These are phyloP conservation scores for Antrodiella citrinella DNA, from an alignment of 768 basidiomycete genomes.

Conservation along the genomic window DNA sequence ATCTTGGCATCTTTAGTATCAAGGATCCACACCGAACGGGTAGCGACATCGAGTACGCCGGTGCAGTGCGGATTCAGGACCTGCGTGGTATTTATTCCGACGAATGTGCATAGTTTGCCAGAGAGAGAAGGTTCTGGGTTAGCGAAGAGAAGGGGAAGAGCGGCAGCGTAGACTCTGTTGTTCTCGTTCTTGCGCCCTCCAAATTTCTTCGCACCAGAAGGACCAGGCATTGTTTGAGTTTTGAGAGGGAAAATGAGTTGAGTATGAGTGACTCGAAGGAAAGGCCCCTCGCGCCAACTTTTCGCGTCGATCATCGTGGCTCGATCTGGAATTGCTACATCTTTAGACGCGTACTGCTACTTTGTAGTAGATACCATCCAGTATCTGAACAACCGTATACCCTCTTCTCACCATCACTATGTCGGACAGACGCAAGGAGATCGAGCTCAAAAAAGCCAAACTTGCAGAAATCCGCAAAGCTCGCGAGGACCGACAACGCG, in stretches of 20 bases:
- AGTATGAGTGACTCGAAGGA: too few relatives aligned
- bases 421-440: slow-evolving; percentile 61
- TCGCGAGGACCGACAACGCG: slow-evolving; percentile 60
- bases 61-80: slow-evolving; percentile 67
- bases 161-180: slow-evolving; percentile 59
- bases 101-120: slow-evolving; percentile 36
- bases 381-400: too few relatives aligned
- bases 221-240: too few relatives aligned
- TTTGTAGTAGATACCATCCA: too few relatives aligned
- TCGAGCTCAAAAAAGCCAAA: slow-evolving; percentile 85
- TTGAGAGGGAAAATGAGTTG: too few relatives aligned
- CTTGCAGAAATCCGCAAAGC: slow-evolving; percentile 78
- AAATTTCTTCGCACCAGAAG: slow-evolving; percentile 46
- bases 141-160: slow-evolving; percentile 54
- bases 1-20: slow-evolving; percentile 53
- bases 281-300: too few relatives aligned
- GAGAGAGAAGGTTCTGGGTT: slow-evolving; percentile 30
- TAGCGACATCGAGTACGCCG: slow-evolving; percentile 68
- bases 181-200: slow-evolving; percentile 52
- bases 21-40: slow-evolving; percentile 84
- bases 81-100: slow-evolving; percentile 40
- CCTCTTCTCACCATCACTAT: neutral
- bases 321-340: neutral
- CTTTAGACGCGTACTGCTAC: neutral
- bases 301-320: too few relatives aligned